phyloP scores from a whole-genome alignment of 2,329 filamentous ascomycete species.

The Fusarium sp. region DNA sequence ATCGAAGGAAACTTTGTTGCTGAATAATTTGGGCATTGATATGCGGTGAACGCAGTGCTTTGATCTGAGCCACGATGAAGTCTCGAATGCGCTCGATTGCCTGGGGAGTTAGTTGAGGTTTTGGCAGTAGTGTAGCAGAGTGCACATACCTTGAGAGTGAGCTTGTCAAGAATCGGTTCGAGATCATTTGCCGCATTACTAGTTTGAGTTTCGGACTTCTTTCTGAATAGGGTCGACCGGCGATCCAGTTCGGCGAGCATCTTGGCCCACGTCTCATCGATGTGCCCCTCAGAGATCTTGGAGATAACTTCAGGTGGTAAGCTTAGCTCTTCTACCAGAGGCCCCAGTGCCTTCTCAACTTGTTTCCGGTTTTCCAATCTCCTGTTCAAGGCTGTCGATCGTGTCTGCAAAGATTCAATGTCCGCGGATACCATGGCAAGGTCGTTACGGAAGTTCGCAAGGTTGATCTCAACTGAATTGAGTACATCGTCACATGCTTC shows the following conservation, averaged over 20 bases:
- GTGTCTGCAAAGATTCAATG: slow-evolving; percentile 90
- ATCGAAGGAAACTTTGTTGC: slow-evolving; percentile 87
- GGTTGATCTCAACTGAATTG: slow-evolving; percentile 89
- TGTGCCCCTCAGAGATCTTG: slow-evolving; percentile 86
- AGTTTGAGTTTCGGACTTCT: slow-evolving; percentile 67
- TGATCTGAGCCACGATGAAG: slow-evolving; percentile 93
- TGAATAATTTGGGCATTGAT: slow-evolving; percentile 98
- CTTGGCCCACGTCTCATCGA: slow-evolving; percentile 90
- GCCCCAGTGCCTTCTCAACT: slow-evolving; percentile 87
- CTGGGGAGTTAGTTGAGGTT: slow-evolving; percentile 49
- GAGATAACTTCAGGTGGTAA: slow-evolving; percentile 84
- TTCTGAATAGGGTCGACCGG: slow-evolving; percentile 76
- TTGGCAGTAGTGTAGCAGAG: neutral
- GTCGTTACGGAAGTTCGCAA: slow-evolving; percentile 93
- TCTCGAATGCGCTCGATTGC: slow-evolving; percentile 95
- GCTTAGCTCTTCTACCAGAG: slow-evolving; percentile 90
- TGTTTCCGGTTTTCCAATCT: slow-evolving; percentile 88
- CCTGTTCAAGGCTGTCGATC: slow-evolving; percentile 83
- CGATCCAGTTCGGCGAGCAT: slow-evolving; percentile 85
- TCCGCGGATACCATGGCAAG: slow-evolving; percentile 91
- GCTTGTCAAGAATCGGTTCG: slow-evolving; percentile 82
- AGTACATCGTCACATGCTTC: slow-evolving; percentile 91
- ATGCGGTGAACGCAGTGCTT: slow-evolving; percentile 90
- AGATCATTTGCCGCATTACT: slow-evolving; percentile 85
- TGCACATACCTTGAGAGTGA: slow-evolving; percentile 76